Evolutionary conservation across 1,284 basidiomycete species (phyloP).

Genomic region (Melampsora americana): DNA sequence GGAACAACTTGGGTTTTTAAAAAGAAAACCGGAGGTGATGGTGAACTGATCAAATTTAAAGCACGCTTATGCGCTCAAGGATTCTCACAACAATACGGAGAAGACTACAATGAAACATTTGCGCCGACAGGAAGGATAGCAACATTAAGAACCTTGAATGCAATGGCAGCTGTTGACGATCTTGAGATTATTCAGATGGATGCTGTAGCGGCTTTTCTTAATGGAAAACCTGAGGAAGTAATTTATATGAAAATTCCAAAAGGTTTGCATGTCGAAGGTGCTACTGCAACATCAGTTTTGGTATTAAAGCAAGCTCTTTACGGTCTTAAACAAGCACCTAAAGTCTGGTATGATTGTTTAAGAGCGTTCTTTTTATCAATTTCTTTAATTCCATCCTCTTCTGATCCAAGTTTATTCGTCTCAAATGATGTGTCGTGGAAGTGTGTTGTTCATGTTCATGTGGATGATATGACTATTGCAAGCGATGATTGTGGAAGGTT

Average conservation of each 20-base stretch:
- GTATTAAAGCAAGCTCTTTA: too few relatives aligned
- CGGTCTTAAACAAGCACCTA: constrained; percentile 8
- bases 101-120: too few relatives aligned
- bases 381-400: not conserved
- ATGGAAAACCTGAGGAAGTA: constrained; percentile 5
- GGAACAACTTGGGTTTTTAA: too few relatives aligned
- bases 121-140: too few relatives aligned
- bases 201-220: constrained; percentile 21
- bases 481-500: not conserved
- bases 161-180: too few relatives aligned
- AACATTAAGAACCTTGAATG: too few relatives aligned
- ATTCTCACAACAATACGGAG: too few relatives aligned
- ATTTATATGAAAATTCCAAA: constrained; percentile 10
- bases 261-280: not conserved
- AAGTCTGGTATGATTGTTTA: not conserved
- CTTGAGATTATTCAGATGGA: too few relatives aligned
- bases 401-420: not conserved
- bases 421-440: not conserved
- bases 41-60: too few relatives aligned
- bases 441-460: constrained; percentile 13
- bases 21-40: too few relatives aligned
- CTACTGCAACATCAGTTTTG: not conserved
- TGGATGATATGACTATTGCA: constrained; percentile 9
- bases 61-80: too few relatives aligned
- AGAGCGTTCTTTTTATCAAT: not conserved